A percentile compares a stretch with the other conserved stretches of the same genome.
These are phyloP conservation scores for Dendrobium chrysotoxum DNA, from an alignment of 106 monocot genomes.

Conservation along the genomic window DNA sequence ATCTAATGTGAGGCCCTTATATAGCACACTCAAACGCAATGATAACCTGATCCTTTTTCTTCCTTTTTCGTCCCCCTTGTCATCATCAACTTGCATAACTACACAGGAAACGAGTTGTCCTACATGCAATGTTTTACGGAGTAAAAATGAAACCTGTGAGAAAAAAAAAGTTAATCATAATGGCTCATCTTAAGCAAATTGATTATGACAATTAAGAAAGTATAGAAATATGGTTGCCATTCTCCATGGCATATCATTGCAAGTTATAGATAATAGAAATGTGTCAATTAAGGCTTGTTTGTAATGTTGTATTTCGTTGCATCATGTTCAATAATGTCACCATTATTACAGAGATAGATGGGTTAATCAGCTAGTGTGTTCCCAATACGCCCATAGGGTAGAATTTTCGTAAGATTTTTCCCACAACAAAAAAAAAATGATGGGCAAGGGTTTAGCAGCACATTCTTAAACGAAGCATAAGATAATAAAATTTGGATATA, in stretches of 20 bases:
- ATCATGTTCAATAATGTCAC: background rate
- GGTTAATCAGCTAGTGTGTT: background rate
- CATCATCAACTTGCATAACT: conserved; percentile 63
- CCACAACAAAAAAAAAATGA: background rate
- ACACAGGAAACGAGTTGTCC: conserved; percentile 79
- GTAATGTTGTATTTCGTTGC: background rate
- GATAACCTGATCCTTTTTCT: conserved; percentile 75
- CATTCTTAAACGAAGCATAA: background rate
- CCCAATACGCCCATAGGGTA: background rate
- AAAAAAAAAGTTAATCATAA: background rate
- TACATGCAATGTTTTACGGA: conserved; percentile 44
- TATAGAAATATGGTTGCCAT: background rate
- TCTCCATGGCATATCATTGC: background rate
- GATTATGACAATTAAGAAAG: background rate
- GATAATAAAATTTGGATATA: background rate
- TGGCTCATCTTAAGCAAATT: background rate
- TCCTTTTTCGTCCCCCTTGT: conserved; percentile 67
- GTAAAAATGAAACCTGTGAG: conserved; percentile 27
- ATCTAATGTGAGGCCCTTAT: conserved; percentile 75
- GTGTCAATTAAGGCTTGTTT: background rate
- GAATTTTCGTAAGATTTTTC: background rate
- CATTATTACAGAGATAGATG: background rate
- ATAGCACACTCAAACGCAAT: conserved; percentile 61
- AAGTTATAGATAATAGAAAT: background rate
- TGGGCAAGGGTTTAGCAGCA: background rate